Percentiles rank a stretch among this genome's conserved stretches.
These are phyloP conservation scores for Quercus gilva DNA, from an alignment of 306 rosid genomes.

Conservation along the genomic window DNA sequence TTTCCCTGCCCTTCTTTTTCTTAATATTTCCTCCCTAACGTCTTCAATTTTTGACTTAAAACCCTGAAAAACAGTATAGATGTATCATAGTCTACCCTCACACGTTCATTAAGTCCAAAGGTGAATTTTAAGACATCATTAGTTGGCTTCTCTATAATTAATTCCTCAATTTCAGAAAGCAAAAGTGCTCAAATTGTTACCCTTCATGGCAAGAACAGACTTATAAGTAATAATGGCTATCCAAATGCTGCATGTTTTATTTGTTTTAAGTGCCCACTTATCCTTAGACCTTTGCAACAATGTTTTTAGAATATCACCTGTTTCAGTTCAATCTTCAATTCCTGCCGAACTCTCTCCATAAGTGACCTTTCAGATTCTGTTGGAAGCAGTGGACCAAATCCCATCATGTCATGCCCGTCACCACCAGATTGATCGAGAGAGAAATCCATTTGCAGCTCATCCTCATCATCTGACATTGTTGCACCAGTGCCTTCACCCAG, in stretches of 20 bases:
- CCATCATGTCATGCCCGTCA: slow-evolving; percentile 90
- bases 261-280: not conserved
- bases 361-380: slow-evolving; percentile 94
- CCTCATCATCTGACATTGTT: slow-evolving; percentile 98
- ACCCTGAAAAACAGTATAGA: slow-evolving; percentile 46
- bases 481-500: slow-evolving; percentile 93
- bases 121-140: no score
- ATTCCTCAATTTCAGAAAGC: not conserved
- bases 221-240: not conserved
- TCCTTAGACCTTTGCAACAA: not conserved
- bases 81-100: not conserved
- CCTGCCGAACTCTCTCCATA: slow-evolving; percentile 97
- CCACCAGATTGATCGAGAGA: slow-evolving; percentile 64
- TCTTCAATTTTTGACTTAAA: slow-evolving; percentile 97
- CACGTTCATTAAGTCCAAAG: no score
- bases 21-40: slow-evolving; percentile 91
- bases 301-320: slow-evolving; percentile 50
- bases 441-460: slow-evolving; percentile 77
- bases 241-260: not conserved
- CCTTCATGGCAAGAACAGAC: not conserved
- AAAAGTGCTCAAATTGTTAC: not conserved
- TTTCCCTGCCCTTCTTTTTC: slow-evolving; percentile 98
- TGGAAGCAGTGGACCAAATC: slow-evolving; percentile 89
- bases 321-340: slow-evolving; percentile 91
- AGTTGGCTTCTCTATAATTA: not conserved